These are phyloP conservation scores for Cubamyces lactineus DNA, from an alignment of 768 basidiomycete genomes.

Conservation along the genomic window DNA sequence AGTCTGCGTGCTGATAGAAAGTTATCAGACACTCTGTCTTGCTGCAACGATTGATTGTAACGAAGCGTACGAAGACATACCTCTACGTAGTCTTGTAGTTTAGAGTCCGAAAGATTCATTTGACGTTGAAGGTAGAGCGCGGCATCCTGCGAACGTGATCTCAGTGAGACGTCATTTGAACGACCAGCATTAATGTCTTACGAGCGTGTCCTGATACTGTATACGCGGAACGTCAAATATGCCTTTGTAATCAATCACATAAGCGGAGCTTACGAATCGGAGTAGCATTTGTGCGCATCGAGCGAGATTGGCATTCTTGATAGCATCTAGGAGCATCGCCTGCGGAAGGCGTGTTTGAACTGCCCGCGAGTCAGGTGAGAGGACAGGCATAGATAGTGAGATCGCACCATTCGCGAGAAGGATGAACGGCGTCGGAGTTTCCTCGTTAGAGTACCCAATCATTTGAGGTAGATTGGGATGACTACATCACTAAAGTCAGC, in stretches of 20 bases:
- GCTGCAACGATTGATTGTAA: too few relatives aligned
- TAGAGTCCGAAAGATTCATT: constrained; percentile 40
- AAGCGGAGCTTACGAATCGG: constrained; percentile 34
- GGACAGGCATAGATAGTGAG: not conserved
- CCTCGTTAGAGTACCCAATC: constrained; percentile 51
- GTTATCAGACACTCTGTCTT: too few relatives aligned
- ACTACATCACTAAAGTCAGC: constrained; percentile 24
- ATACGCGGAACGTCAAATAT: not conserved
- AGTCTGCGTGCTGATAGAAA: constrained; percentile 41
- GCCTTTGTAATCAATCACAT: constrained; percentile 7
- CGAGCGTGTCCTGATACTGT: constrained; percentile 48
- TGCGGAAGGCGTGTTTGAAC: constrained; percentile 49
- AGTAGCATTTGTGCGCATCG: constrained; percentile 41
- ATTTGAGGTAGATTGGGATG: constrained; percentile 59
- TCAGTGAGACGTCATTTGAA: too few relatives aligned
- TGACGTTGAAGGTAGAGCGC: constrained; percentile 48
- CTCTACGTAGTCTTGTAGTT: constrained; percentile 52
- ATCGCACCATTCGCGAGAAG: constrained; percentile 50
- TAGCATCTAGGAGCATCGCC: constrained; percentile 39
- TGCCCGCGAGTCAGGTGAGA: constrained; percentile 21
- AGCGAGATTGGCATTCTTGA: constrained; percentile 43
- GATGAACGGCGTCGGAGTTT: constrained; percentile 52
- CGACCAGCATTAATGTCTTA: constrained; percentile 23
- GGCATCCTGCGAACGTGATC: constrained; percentile 40
- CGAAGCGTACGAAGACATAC: constrained; percentile 30